These are phyloP conservation scores for Brettanomyces anomalus DNA, from an alignment of 805 yeast species.

Conservation along the genomic window DNA sequence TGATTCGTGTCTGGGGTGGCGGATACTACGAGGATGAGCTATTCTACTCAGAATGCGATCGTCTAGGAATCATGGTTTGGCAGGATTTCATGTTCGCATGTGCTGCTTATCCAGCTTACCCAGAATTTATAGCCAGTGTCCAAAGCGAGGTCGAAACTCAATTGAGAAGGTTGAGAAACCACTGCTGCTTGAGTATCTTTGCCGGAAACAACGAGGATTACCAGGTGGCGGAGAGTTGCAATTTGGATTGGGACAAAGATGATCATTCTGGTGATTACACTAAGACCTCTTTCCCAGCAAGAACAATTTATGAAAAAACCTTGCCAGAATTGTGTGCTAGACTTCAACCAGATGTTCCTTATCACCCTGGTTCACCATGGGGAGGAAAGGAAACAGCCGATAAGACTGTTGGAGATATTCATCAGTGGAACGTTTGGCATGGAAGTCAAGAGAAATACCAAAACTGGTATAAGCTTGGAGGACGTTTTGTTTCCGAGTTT, in stretches of 20 bases:
- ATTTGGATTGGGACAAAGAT: slow-evolving; percentile 24
- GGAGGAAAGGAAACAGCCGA: slow-evolving; percentile 31
- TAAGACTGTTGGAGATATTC: slow-evolving; percentile 38
- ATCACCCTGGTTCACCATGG: slow-evolving; percentile 43
- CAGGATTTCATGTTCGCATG: slow-evolving; percentile 54
- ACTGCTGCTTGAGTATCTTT: slow-evolving; percentile 30
- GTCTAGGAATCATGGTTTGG: slow-evolving; percentile 39
- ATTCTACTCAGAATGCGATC: slow-evolving; percentile 36
- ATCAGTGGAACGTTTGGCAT: slow-evolving; percentile 54
- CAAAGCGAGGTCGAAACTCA: slow-evolving; percentile 30
- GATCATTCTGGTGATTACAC: slow-evolving; percentile 20
- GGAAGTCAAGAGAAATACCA: slow-evolving; percentile 42
- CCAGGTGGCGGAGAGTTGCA: slow-evolving; percentile 31
- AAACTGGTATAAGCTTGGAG: slow-evolving; percentile 36
- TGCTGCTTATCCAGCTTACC: slow-evolving; percentile 42
- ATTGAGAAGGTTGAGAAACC: slow-evolving; percentile 31
- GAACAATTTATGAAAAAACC: slow-evolving; percentile 31
- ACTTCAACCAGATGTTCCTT: slow-evolving; percentile 19
- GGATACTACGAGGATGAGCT: slow-evolving; percentile 35
- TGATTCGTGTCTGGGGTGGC: slow-evolving; percentile 44
- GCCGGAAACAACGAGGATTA: slow-evolving; percentile 43
- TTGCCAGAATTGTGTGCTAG: slow-evolving; percentile 28
- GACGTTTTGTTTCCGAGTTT: slow-evolving; percentile 44
- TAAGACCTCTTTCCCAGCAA: slow-evolving; percentile 34
- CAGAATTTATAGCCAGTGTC: slow-evolving; percentile 28